These are phyloP conservation scores for Chytridium lagenaria DNA, from an alignment of 371 early-diverging fungal genomes.

Conservation along the genomic window DNA sequence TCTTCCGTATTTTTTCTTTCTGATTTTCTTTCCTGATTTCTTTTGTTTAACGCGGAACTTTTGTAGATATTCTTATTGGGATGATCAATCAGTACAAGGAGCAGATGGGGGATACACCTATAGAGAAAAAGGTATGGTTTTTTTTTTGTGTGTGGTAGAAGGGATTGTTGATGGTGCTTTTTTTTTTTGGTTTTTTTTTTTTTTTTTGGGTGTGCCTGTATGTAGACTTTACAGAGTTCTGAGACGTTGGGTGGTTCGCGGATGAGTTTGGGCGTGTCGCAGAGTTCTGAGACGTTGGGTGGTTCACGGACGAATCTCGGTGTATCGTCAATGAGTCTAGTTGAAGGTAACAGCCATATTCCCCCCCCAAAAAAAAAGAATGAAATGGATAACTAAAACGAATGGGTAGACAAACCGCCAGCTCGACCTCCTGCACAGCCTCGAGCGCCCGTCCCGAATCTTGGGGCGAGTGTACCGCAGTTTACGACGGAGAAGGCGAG, in stretches of 20 bases:
- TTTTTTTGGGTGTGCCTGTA: background rate
- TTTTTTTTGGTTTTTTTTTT: constrained; percentile 4
- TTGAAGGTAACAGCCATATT: no score
- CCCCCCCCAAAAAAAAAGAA: no score
- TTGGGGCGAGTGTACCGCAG: constrained; percentile 37
- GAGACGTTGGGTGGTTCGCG: no score
- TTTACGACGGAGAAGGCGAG: constrained; percentile 55
- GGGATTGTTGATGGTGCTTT: background rate
- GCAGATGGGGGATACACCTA: constrained; percentile 12
- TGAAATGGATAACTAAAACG: no score
- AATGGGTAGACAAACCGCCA: no score
- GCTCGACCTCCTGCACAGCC: no score
- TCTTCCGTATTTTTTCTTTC: background rate
- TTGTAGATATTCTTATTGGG: constrained; percentile 51
- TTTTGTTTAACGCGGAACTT: background rate
- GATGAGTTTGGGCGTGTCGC: no score
- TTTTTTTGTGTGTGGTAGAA: background rate
- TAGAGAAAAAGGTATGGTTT: constrained; percentile 12
- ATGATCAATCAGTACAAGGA: constrained; percentile 59
- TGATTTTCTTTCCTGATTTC: background rate
- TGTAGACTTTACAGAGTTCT: background rate
- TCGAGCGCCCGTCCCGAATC: constrained; percentile 23
- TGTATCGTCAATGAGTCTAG: no score
- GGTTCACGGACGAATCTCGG: no score
- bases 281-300: no score